A percentile compares a stretch with the other conserved stretches of the same genome.
These are phyloP conservation scores for Apiotrichum brassicae DNA, from an alignment of 1,284 basidiomycete genomes.

Conservation along the genomic window DNA sequence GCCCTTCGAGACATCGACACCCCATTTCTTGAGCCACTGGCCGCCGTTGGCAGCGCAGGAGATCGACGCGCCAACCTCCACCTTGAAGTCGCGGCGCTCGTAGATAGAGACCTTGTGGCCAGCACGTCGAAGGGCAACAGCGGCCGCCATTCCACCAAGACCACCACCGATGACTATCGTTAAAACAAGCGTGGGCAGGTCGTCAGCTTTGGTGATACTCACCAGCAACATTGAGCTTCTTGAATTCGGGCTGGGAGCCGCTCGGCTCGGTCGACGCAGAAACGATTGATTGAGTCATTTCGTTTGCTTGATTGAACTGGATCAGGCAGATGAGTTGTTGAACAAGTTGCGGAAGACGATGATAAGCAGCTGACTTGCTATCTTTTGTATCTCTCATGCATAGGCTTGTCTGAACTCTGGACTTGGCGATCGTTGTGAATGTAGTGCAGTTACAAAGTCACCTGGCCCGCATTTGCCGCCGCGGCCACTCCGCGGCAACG, in stretches of 20 bases:
- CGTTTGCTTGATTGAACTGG: no score
- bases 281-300: no score
- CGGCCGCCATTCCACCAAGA: conserved; percentile 31
- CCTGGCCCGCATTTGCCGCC: no score
- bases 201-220: neutral
- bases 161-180: conserved; percentile 30
- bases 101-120: conserved; percentile 34
- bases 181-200: neutral
- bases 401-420: no score
- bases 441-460: no score
- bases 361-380: no score
- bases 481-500: no score
- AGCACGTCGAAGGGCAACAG: conserved; percentile 32
- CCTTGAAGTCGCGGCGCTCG: conserved; percentile 35
- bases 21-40: conserved; percentile 37
- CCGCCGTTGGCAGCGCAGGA: conserved; percentile 35
- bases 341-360: no score
- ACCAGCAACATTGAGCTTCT: conserved; percentile 17
- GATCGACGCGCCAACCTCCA: conserved; percentile 40
- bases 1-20: conserved; percentile 28
- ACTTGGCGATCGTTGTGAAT: no score
- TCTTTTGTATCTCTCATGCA: no score
- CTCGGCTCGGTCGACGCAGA: neutral
- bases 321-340: no score
- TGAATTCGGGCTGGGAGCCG: neutral